Conservation (phyloP, 2,329 filamentous ascomycete genomes). For the Verticillium nubilum region DNA sequence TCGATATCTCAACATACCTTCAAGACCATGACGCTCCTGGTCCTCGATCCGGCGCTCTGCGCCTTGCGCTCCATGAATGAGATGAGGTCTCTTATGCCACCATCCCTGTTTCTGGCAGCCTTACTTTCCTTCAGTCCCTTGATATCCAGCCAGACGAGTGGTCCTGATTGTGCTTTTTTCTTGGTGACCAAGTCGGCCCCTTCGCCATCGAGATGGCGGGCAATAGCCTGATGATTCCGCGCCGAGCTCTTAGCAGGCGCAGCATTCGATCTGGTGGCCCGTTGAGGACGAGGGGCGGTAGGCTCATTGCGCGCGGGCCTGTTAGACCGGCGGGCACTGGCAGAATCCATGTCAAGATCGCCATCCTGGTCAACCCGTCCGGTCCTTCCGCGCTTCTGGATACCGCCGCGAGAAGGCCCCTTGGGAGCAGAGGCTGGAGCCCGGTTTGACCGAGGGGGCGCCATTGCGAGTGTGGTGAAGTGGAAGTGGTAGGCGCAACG, state of each 20-base stretch:
- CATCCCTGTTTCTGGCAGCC: slow-evolving; percentile 59
- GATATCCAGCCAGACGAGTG: slow-evolving; percentile 37
- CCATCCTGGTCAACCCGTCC: slow-evolving; percentile 47
- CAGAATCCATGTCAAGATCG: slow-evolving; percentile 52
- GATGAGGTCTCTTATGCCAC: slow-evolving; percentile 59
- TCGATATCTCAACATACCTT: slow-evolving; percentile 63
- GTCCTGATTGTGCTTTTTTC: slow-evolving; percentile 6
- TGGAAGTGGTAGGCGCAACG: slow-evolving; percentile 8
- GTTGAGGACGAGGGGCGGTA: slow-evolving; percentile 21
- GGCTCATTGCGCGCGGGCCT: slow-evolving; percentile 20
- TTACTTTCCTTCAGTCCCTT: slow-evolving; percentile 64
- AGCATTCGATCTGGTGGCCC: slow-evolving; percentile 18
- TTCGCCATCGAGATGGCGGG: slow-evolving; percentile 10
- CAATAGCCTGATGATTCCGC: slow-evolving; percentile 6
- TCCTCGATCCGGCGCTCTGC: slow-evolving; percentile 33
- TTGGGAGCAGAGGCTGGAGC: slow-evolving; percentile 8
- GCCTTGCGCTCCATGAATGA: slow-evolving; percentile 69
- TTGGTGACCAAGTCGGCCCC: slow-evolving; percentile 11
- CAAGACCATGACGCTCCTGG: slow-evolving; percentile 58
- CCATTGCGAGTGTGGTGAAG: slow-evolving; percentile 15
- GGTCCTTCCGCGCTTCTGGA: slow-evolving; percentile 37
- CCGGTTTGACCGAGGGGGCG: slow-evolving; percentile 15
- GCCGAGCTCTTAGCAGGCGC: neutral
- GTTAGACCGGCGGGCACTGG: slow-evolving; percentile 23
- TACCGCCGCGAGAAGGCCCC: slow-evolving; percentile 34